Percentiles rank a stretch among this genome's conserved stretches.
phyloP scores from a whole-genome alignment of 2,329 filamentous ascomycete genomes.

The Zymoseptoria crescenta region DNA sequence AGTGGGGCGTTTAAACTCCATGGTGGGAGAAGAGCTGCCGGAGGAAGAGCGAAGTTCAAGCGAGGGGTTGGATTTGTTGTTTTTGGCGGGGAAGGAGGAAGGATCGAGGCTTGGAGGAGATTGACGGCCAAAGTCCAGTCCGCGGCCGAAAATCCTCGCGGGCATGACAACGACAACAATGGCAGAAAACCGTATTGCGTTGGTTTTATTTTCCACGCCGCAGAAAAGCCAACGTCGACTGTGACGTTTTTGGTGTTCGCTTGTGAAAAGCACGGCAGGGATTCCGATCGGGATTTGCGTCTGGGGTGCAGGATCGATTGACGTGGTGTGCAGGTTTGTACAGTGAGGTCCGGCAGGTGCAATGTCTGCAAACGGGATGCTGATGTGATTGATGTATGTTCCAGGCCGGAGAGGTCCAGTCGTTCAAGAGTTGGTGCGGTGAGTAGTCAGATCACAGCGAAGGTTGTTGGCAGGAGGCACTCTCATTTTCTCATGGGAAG shows the following conservation, averaged over 20 bases:
- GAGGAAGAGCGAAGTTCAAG: slow-evolving; percentile 11
- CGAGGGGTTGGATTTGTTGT: slow-evolving; percentile 5
- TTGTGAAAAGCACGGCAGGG: not conserved
- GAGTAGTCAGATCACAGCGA: slow-evolving; percentile 6
- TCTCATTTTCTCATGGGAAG: slow-evolving; percentile 2
- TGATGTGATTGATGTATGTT: not conserved
- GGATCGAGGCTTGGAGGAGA: slow-evolving; percentile 8
- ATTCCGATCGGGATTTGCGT: not conserved
- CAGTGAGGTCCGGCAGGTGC: not conserved
- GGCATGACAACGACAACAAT: slow-evolving; percentile 19
- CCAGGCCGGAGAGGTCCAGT: not conserved
- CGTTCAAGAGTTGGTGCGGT: slow-evolving; percentile 16
- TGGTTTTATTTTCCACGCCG: not conserved
- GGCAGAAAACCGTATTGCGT: not conserved
- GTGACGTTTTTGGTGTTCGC: not conserved
- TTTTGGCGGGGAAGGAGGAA: slow-evolving; percentile 11
- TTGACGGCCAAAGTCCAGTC: slow-evolving; percentile 20
- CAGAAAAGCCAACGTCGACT: slow-evolving; percentile 1
- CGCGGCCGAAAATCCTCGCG: slow-evolving; percentile 24
- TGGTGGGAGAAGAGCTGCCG: slow-evolving; percentile 20
- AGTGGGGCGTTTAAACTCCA: slow-evolving; percentile 30
- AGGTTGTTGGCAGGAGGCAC: slow-evolving; percentile 1
- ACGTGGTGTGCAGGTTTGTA: not conserved
- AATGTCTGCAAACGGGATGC: not conserved
- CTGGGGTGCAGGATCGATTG: not conserved